Percentiles rank a stretch among this genome's conserved stretches.
Conservation (phyloP, 1,284 basidiomycete genomes). For the Pholiota adiposa region DNA sequence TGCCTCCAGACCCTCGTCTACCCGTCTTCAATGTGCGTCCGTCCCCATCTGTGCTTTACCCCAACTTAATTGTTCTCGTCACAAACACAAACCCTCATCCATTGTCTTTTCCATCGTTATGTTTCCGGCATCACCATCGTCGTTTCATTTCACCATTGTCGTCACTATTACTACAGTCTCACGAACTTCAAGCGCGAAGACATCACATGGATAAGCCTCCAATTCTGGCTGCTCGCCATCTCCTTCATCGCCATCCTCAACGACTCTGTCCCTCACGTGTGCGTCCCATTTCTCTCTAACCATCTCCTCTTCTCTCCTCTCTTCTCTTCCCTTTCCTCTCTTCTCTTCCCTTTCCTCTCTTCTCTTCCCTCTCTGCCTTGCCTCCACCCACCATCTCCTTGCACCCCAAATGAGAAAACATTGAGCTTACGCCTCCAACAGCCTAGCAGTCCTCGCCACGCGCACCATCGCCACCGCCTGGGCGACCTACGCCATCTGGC, state of each 20-base stretch:
- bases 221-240: conserved; percentile 64
- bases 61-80: too few relatives aligned
- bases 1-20: conserved; percentile 51
- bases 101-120: too few relatives aligned
- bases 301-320: background rate
- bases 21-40: conserved; percentile 43
- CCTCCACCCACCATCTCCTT: too few relatives aligned
- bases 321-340: too few relatives aligned
- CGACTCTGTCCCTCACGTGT: conserved; percentile 61
- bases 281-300: conserved; percentile 15
- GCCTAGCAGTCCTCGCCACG: conserved; percentile 51
- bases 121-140: too few relatives aligned
- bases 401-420: too few relatives aligned
- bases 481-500: conserved; percentile 56
- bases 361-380: too few relatives aligned
- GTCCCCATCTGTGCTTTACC: too few relatives aligned
- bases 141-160: too few relatives aligned
- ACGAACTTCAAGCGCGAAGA: conserved; percentile 55
- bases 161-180: conserved; percentile 46
- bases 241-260: conserved; percentile 53
- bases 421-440: too few relatives aligned
- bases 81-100: background rate
- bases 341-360: too few relatives aligned
- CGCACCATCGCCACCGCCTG: conserved; percentile 51
- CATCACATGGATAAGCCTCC: conserved; percentile 51